These are phyloP conservation scores for Fraxinus paxiana DNA, from an alignment of 305 asterid genomes.

Conservation along the genomic window DNA sequence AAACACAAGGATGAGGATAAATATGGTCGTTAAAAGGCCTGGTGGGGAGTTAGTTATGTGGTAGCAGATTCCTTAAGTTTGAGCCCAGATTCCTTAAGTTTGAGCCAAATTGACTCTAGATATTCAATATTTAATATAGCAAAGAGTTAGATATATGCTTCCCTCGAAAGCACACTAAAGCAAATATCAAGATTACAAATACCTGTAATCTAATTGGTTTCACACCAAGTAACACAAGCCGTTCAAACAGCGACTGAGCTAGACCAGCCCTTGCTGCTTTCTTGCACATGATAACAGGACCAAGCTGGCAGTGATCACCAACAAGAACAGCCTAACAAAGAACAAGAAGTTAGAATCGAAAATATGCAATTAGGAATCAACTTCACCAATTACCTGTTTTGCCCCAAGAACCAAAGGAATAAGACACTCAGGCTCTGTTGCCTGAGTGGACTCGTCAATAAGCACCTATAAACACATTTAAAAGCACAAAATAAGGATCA, in stretches of 20 bases:
- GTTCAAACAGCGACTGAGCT: slow-evolving; percentile 94
- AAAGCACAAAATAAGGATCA: slow-evolving; percentile 9
- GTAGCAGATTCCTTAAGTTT: slow-evolving; percentile 4
- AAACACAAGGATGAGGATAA: neutral
- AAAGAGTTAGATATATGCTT: neutral
- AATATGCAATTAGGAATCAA: slow-evolving; percentile 7
- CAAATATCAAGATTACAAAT: slow-evolving; percentile 27
- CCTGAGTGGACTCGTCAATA: slow-evolving; percentile 96
- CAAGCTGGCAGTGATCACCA: slow-evolving; percentile 99
- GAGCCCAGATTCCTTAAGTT: slow-evolving; percentile 8
- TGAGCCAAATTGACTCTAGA: neutral
- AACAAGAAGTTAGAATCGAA: slow-evolving; percentile 18
- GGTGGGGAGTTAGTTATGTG: neutral
- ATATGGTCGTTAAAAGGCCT: neutral
- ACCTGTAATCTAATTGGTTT: slow-evolving; percentile 98
- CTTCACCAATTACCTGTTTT: slow-evolving; percentile 61
- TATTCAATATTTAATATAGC: neutral
- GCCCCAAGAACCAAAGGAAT: slow-evolving; percentile 96
- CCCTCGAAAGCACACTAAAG: neutral
- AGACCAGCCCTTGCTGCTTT: slow-evolving; percentile 99
- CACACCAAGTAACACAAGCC: slow-evolving; percentile 94
- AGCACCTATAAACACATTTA: slow-evolving; percentile 56
- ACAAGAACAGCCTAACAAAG: slow-evolving; percentile 75
- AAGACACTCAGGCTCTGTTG: slow-evolving; percentile 97
- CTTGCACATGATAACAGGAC: slow-evolving; percentile 99